These are phyloP conservation scores for Fusarium nurragi DNA, from an alignment of 2,329 filamentous ascomycete genomes.

Conservation along the genomic window DNA sequence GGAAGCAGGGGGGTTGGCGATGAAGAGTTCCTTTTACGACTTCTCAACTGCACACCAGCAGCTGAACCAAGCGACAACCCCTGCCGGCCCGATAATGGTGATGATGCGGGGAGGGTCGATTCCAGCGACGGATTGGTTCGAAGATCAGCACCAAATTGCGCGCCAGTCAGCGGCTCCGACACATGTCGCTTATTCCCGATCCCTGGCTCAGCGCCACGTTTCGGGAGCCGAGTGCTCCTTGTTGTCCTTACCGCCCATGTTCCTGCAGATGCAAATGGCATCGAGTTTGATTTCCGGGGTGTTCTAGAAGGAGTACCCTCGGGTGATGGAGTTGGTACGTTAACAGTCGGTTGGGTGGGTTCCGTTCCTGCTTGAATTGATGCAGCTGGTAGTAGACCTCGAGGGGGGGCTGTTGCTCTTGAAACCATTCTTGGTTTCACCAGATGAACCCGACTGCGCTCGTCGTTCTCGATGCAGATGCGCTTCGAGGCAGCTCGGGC, in stretches of 20 bases:
- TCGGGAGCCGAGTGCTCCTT: slow-evolving; percentile 65
- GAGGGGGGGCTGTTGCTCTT: slow-evolving; percentile 35
- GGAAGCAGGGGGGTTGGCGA: slow-evolving; percentile 67
- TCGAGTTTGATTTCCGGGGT: slow-evolving; percentile 65
- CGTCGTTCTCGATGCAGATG: slow-evolving; percentile 40
- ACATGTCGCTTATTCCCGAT: slow-evolving; percentile 60
- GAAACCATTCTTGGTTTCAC: slow-evolving; percentile 53
- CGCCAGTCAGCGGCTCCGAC: slow-evolving; percentile 59
- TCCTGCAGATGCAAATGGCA: slow-evolving; percentile 66
- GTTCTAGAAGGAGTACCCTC: slow-evolving; percentile 56
- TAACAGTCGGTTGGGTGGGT: slow-evolving; percentile 2
- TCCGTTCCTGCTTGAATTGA: slow-evolving; percentile 39
- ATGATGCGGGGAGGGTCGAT: slow-evolving; percentile 39
- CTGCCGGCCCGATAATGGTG: slow-evolving; percentile 34
- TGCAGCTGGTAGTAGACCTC: slow-evolving; percentile 37
- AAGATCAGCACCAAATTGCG: slow-evolving; percentile 44
- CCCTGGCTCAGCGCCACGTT: slow-evolving; percentile 57
- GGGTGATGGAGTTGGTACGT: slow-evolving; percentile 38
- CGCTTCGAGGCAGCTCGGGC: slow-evolving; percentile 43
- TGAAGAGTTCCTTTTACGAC: slow-evolving; percentile 58
- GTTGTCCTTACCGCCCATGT: slow-evolving; percentile 63
- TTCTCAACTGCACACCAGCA: slow-evolving; percentile 40
- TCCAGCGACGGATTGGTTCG: slow-evolving; percentile 41
- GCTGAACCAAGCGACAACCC: slow-evolving; percentile 42
- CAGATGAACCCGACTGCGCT: slow-evolving; percentile 46